Base-by-base conservation (phyloP, 345 rosid species). In the Cardamine occulta region DNA sequence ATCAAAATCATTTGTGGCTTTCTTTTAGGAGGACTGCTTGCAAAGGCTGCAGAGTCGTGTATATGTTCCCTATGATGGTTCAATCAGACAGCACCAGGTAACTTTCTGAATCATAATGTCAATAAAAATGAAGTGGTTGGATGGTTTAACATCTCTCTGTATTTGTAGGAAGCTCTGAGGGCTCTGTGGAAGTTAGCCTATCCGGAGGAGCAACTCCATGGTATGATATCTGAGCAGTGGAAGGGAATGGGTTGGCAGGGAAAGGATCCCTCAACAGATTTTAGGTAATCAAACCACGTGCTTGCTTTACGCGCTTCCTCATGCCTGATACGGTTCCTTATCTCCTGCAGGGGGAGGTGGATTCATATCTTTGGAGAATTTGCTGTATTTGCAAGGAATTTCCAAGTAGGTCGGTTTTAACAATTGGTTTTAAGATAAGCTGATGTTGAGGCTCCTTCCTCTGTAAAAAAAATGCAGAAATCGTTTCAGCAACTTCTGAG, bases 191-290 rank as follows among this genome's bases (percentile, higher is more conserved):
- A 75, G 74, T 86, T 84, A 75, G 88, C 96, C 56, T 92, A 88
- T 82, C 96, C 97, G 45, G 89, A 82, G 57, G 96, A 89, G 80
- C 88, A 92, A 84, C 91, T 92, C 54, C 57, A 40, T 49, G 88
- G 89, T 70, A 72, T 92, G 78, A 82, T 92, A 81, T 87, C 97
- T 66, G 97, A 92, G 82, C 97, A 89, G 70, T 92, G 97, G 97
- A 92, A 92, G 84, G 89, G 84, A 87, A 92, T 92, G 97, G 97
- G 96, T 53, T 92, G 96, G 96, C 93, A 89, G 82, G 96, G 96
- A 69, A 92, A 92, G 82, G 96, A 92, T 76, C 97, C 97, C 53
- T 89, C 97, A 53, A 88, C 91, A 61, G 97, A 90, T 82, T 92
- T 92, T 80, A 86, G 97, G 97, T 89, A 31, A 48, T 29, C 29